Conservation (phyloP, 2,329 filamentous ascomycete species). For the Periconia sp. region DNA sequence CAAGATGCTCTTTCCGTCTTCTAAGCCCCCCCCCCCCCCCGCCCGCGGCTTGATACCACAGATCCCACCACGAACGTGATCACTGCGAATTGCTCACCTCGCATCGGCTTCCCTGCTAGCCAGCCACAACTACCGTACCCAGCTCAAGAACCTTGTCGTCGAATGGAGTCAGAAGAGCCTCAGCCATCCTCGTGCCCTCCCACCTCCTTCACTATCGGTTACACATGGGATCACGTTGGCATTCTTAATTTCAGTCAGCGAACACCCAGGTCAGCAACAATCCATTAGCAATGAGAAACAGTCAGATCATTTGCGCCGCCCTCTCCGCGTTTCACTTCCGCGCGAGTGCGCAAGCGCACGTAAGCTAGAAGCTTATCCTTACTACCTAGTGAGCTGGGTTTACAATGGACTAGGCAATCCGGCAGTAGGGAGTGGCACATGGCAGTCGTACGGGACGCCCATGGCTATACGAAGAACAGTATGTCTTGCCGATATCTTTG, state of each 20-base stretch:
- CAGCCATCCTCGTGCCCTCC: background rate
- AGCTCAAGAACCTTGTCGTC: background rate
- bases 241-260: too few relatives aligned
- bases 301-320: conserved; percentile 3
- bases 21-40: background rate
- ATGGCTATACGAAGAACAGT: background rate
- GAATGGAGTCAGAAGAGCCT: background rate
- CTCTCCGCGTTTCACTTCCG: conserved; percentile 1
- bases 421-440: background rate
- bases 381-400: too few relatives aligned
- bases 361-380: conserved; percentile 12
- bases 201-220: too few relatives aligned
- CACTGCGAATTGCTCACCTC: too few relatives aligned
- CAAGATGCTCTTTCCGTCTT: background rate
- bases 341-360: conserved; percentile 3
- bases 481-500: too few relatives aligned
- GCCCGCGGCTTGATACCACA: background rate
- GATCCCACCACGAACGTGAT: too few relatives aligned
- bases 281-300: conserved; percentile 17
- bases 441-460: background rate
- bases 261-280: background rate
- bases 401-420: too few relatives aligned
- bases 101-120: background rate
- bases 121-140: background rate
- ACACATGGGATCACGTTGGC: too few relatives aligned